Base-by-base conservation (phyloP, 352 stramenopile species). In the Pythium biforme region DNA sequence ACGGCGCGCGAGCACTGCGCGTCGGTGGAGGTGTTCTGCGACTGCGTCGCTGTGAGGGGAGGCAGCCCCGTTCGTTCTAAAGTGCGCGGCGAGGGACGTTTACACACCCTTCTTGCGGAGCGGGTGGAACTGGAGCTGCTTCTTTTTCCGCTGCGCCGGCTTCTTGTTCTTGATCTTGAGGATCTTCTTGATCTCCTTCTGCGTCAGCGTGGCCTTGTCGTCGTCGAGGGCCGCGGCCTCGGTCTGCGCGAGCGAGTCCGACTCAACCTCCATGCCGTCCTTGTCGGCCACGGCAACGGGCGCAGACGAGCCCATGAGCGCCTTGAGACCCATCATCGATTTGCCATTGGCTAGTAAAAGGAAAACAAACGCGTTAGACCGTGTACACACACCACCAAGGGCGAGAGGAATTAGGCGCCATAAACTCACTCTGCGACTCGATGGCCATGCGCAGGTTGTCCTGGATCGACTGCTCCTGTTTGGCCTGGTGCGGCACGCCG, bases 41-140 rank as follows among this genome's bases (percentile, higher is more conserved):
- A 10, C 31, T 34, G 31, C 31, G 31, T 34, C 10, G 31, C 31
- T n/a, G 31, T 11, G 31, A 34, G 31, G 31, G 37, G 6, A 19
- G 37, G 9, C 37, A 14, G 6, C 11, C 37, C 37, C 37, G 37
- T 43, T 43, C 37, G 37, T 43, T 43, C 37, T 43, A 43, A 43
- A 43, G 11, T 43, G 37, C 37, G 37, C 37, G 37, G 37, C 31
- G 37, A 19, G 37, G 11, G 20, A 48, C 61, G 39, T 66, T 80
- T 87, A 93, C 70, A 89, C 82, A 53, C 86, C 86, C 74, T 95
- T 95, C 78, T 95, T 95, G 61, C 86, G 86, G 41, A 93, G 73
- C 53, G 79, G 77, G 76, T 95, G 83, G 73, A 95, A 93, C 68
- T 92, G 83, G 61, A 95, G 75, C 45, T 93, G 91, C 70, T 93